Evolutionary conservation across 1,139 yeast species (phyloP).

Genomic region (Pneumocystis jirovecii): DNA sequence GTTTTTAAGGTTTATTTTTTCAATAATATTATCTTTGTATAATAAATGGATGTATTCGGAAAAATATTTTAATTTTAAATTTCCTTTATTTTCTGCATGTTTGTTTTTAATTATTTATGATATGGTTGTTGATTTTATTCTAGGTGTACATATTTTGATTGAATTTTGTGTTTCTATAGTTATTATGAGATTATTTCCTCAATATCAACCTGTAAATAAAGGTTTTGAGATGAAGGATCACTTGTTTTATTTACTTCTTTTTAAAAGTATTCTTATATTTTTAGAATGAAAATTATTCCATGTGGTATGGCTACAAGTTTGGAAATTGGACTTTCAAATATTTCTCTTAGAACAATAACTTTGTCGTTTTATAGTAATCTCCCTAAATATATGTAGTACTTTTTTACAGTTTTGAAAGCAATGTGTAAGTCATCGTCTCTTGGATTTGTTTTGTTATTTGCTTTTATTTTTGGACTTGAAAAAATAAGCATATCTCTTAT

Average conservation of each 20-base stretch:
- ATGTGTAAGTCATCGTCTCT: slow-evolving; percentile 54
- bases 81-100: slow-evolving; percentile 65
- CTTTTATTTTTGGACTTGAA: slow-evolving; percentile 66
- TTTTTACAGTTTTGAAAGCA: slow-evolving; percentile 22
- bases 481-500: slow-evolving; percentile 49
- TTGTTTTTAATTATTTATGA: background rate
- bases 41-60: slow-evolving; percentile 89
- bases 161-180: slow-evolving; percentile 37
- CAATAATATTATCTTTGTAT: slow-evolving; percentile 29
- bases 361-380: slow-evolving; percentile 75
- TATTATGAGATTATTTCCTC: slow-evolving; percentile 35
- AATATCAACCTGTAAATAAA: slow-evolving; percentile 30
- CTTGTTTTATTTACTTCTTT: slow-evolving; percentile 12
- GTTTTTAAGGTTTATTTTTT: slow-evolving; percentile 14
- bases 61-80: slow-evolving; percentile 54
- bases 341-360: slow-evolving; percentile 63
- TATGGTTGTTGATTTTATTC: background rate
- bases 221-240: slow-evolving; percentile 11
- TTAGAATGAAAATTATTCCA: slow-evolving; percentile 46
- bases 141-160: slow-evolving; percentile 55
- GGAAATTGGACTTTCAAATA: slow-evolving; percentile 85
- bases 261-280: slow-evolving; percentile 5
- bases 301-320: slow-evolving; percentile 83
- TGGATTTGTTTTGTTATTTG: slow-evolving; percentile 76
- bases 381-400: background rate